A percentile compares a stretch with the other conserved stretches of the same genome.
These are phyloP conservation scores for Clarireedia monteithiana DNA, from an alignment of 2,329 filamentous ascomycete genomes.

Conservation along the genomic window DNA sequence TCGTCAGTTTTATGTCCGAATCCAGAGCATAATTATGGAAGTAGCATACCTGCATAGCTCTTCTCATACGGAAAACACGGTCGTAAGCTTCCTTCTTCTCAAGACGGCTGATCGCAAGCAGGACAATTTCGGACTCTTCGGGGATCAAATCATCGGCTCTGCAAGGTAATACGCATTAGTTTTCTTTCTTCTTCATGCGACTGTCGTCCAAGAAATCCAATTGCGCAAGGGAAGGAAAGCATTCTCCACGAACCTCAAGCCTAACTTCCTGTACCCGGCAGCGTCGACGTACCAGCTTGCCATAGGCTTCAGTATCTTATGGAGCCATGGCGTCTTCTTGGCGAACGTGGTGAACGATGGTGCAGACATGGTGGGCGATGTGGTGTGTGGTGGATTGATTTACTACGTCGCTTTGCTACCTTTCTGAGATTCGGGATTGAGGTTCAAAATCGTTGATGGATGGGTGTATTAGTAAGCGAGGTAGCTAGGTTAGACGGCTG, in stretches of 20 bases:
- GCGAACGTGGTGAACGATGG: conserved; percentile 66
- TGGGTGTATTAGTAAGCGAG: not conserved
- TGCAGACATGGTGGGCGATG: conserved; percentile 26
- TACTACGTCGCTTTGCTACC: not conserved
- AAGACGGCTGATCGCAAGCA: conserved; percentile 84
- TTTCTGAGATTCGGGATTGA: not conserved
- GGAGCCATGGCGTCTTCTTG: conserved; percentile 78
- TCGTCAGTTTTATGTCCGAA: conserved; percentile 11
- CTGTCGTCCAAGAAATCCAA: no score
- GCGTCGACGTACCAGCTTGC: conserved; percentile 85
- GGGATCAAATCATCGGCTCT: conserved; percentile 93
- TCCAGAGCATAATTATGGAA: not conserved
- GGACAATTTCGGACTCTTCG: conserved; percentile 83
- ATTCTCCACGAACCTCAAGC: conserved; percentile 60
- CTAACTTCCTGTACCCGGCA: conserved; percentile 87
- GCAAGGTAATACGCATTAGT: conserved; percentile 20
- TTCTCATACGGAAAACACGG: conserved; percentile 92
- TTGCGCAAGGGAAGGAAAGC: no score
- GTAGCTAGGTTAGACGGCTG: not conserved
- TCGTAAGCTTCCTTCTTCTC: conserved; percentile 88
- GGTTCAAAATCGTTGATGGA: not conserved
- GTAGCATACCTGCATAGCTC: conserved; percentile 72
- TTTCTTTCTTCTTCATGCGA: not conserved
- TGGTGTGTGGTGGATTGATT: conserved; percentile 10
- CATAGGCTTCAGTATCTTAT: conserved; percentile 69